Conservation (phyloP, 2,329 filamentous ascomycete genomes). For the Fusarium goolgardi region DNA sequence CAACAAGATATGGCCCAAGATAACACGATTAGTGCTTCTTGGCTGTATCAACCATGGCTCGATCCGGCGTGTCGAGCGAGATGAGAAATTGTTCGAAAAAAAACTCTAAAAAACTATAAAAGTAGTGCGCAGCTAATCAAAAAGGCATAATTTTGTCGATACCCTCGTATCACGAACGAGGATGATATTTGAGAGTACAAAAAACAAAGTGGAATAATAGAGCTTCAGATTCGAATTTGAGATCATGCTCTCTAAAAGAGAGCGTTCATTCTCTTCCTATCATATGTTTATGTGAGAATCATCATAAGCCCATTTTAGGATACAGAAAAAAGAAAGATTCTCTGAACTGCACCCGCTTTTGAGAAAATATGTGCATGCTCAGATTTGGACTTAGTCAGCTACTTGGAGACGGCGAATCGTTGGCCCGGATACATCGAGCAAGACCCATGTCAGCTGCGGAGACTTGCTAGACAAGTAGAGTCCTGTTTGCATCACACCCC, state of each 20-base stretch:
- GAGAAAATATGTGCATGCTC: conserved; percentile 38
- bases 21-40: background rate
- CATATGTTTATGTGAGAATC: conserved; percentile 68
- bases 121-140: background rate
- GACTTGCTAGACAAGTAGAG: conserved; percentile 27
- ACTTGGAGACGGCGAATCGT: conserved; percentile 36
- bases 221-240: conserved; percentile 73
- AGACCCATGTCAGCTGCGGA: conserved; percentile 17
- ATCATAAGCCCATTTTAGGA: conserved; percentile 66
- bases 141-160: background rate
- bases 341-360: conserved; percentile 22
- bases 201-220: conserved; percentile 18
- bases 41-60: background rate
- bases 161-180: background rate
- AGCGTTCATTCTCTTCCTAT: conserved; percentile 78
- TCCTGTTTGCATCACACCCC: conserved; percentile 31
- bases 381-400: conserved; percentile 45
- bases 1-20: background rate
- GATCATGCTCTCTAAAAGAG: conserved; percentile 67
- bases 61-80: background rate
- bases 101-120: background rate
- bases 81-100: background rate
- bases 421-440: conserved; percentile 33
- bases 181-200: background rate
- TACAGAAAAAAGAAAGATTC: conserved; percentile 48